Base-by-base conservation (phyloP, 2,329 filamentous ascomycete genomes). In the Byssochlamys sp. region DNA sequence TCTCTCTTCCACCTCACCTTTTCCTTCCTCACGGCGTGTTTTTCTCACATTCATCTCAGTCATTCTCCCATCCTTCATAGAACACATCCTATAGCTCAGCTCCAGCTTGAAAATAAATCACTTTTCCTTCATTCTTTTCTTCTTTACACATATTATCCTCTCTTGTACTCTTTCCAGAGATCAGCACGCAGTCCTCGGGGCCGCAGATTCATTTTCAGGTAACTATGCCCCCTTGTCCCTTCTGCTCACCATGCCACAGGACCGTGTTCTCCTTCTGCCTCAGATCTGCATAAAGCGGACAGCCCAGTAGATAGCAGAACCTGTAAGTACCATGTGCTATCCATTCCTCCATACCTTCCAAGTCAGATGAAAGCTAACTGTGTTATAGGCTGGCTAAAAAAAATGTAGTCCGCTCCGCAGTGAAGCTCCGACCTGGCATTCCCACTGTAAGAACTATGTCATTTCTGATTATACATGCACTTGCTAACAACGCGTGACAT, bases 251-350 rank as follows among this genome's bases (percentile, higher is more conserved):
- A 24, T 45, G 39, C 19, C n/a, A 19, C 19, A 45, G 39, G 28
- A 33, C 14, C 57, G 60, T 54, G 12, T 25, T n/a, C 33, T 14
- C 28, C 35, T 25, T 28, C 58, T 62, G 48, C 61, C 59, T 11
- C 33, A 58, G 5, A 4, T 52, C 5, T 61, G 57, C 53, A 54
- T 51, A 39, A 33, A 53, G 48, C 26, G 63, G 58, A 52, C 59
- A 45, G 39, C 54, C 59, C 59, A 63, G 61, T 61, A 59, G 61
- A 62, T 63, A 61, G 63, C 60, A 64, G 62, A 63, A 58, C 59
- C 61, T 62, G 62, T 64, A 59, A 56, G 62, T 55, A 51, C 25
- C 10, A 7, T 48, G 11, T 26, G 12, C 4, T n/a, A 9, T 24
- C 12, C 6, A 10, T 45, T 45, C 7, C 31, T 12, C n/a, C n/a